phyloP scores from a whole-genome alignment of 2,329 filamentous ascomycete species.

The Aspergillus sp. region DNA sequence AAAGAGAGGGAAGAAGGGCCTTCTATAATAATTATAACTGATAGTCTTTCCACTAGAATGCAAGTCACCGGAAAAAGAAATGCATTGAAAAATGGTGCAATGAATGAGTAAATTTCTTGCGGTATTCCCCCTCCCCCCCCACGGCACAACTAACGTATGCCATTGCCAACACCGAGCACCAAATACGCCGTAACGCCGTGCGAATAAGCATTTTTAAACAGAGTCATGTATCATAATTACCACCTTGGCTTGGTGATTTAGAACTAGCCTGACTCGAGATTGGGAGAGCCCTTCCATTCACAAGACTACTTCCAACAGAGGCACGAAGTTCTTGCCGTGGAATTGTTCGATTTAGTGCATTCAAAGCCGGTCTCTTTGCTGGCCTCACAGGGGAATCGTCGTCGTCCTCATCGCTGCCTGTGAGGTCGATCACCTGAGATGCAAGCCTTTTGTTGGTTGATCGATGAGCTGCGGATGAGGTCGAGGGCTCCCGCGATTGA shows the following conservation, averaged over 20 bases:
- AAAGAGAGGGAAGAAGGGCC: too few relatives aligned
- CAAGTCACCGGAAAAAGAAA: too few relatives aligned
- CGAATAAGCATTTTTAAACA: constrained; percentile 11
- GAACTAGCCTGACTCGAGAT: constrained; percentile 12
- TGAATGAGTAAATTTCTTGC: too few relatives aligned
- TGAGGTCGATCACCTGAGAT: constrained; percentile 51
- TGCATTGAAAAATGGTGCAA: too few relatives aligned
- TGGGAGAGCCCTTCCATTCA: constrained; percentile 15
- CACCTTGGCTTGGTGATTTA: constrained; percentile 6
- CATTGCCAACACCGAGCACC: constrained; percentile 4
- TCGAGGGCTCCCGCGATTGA: constrained; percentile 35
- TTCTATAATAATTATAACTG: too few relatives aligned
- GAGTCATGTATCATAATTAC: constrained; percentile 11
- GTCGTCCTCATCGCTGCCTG: constrained; percentile 47
- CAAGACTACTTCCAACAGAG: constrained; percentile 13
- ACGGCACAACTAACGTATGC: background rate
- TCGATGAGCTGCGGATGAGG: constrained; percentile 30
- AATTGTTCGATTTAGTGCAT: constrained; percentile 14
- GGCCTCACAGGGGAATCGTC: constrained; percentile 40
- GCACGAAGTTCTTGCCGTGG: constrained; percentile 17
- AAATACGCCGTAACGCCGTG: constrained; percentile 13
- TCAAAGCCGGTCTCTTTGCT: constrained; percentile 28
- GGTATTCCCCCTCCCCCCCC: too few relatives aligned
- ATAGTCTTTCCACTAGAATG: too few relatives aligned
- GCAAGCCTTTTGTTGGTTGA: constrained; percentile 44